These are phyloP conservation scores for Plasmodium gaboni DNA, from an alignment of 169 alveolate genomes.

Conservation along the genomic window DNA sequence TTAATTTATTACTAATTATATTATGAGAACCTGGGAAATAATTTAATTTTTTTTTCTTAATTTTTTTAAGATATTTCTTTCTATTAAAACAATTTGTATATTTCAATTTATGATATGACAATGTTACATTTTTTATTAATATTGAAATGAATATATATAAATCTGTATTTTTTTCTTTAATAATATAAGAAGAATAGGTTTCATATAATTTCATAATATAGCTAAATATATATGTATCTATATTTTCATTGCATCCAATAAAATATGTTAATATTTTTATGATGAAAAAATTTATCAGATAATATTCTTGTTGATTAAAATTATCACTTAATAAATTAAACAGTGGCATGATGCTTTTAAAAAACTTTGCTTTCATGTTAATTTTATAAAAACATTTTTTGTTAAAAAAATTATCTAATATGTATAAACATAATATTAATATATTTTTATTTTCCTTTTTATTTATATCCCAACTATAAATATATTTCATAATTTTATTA, in stretches of 20 bases:
- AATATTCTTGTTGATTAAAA: conserved; percentile 4
- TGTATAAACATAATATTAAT: conserved; percentile 40
- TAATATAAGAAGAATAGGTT: conserved; percentile 15
- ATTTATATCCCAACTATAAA: conserved; percentile 41
- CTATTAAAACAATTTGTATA: background rate
- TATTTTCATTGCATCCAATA: conserved; percentile 17
- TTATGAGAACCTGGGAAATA: too few species aligned
- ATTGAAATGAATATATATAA: conserved; percentile 31
- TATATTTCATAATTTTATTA: conserved; percentile 36
- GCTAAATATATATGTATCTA: conserved; percentile 33
- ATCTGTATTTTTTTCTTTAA: conserved; percentile 4
- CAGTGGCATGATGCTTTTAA: conserved; percentile 37
- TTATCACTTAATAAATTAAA: conserved; percentile 44
- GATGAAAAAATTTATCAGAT: conserved; percentile 8
- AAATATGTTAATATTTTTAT: conserved; percentile 39
- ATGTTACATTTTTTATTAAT: conserved; percentile 25
- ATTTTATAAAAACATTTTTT: conserved; percentile 13
- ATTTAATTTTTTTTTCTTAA: background rate
- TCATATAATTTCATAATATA: conserved; percentile 32
- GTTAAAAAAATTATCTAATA: conserved; percentile 34
- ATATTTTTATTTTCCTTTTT: conserved; percentile 37
- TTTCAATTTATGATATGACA: conserved; percentile 31
- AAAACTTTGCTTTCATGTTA: conserved; percentile 45
- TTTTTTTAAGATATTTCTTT: background rate
- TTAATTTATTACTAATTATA: too few species aligned